Conservation (phyloP, 2,329 filamentous ascomycete species). For the Ophiocordyceps polyrhachis-furcata region DNA sequence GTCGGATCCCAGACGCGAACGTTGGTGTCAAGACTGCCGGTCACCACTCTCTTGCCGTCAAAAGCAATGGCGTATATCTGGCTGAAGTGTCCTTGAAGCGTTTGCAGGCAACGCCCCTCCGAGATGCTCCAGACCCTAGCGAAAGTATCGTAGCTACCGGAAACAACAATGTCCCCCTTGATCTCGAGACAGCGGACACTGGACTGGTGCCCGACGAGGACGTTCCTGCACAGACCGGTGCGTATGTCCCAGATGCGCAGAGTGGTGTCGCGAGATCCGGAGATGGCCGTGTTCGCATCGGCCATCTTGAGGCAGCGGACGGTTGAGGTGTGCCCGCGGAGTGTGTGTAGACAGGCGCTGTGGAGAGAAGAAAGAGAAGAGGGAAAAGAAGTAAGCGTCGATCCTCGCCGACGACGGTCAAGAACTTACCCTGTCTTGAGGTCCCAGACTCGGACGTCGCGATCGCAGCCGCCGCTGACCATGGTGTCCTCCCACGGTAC, state of each 20-base stretch:
- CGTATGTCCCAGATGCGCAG: constrained; percentile 88
- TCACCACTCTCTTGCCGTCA: constrained; percentile 82
- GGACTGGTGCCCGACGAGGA: constrained; percentile 85
- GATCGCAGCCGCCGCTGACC: constrained; percentile 89
- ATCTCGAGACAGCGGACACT: constrained; percentile 92
- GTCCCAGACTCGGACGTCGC: constrained; percentile 94
- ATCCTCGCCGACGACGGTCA: neutral
- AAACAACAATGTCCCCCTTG: constrained; percentile 92
- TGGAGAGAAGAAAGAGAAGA: neutral
- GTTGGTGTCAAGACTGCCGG: constrained; percentile 88
- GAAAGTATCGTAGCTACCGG: constrained; percentile 92
- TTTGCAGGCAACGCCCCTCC: constrained; percentile 79
- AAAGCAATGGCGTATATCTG: constrained; percentile 99
- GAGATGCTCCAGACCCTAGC: constrained; percentile 97
- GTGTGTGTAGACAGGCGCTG: constrained; percentile 51
- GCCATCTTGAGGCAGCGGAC: constrained; percentile 97
- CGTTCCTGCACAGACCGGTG: constrained; percentile 74
- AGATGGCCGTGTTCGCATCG: constrained; percentile 83
- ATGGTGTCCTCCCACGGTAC: constrained; percentile 91
- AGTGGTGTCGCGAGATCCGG: constrained; percentile 86
- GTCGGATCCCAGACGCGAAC: constrained; percentile 91
- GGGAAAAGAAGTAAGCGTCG: neutral
- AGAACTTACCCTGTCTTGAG: constrained; percentile 65
- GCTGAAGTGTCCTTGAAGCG: constrained; percentile 85
- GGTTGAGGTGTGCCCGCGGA: constrained; percentile 90